Conservation (phyloP, 352 stramenopile species). For the Halophytophthora polymorphica region DNA sequence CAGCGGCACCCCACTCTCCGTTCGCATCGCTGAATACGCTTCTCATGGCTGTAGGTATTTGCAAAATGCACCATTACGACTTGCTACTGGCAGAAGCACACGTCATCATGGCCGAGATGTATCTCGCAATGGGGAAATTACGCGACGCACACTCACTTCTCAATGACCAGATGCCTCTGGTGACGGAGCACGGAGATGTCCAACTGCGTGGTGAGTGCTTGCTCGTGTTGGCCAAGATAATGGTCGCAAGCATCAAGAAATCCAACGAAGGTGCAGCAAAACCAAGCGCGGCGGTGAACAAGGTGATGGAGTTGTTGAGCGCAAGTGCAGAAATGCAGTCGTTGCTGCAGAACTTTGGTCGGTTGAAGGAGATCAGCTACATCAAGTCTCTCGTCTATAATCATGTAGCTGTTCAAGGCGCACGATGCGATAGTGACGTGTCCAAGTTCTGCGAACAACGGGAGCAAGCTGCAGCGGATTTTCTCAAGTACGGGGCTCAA, state of each 20-base stretch:
- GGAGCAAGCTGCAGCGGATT: constrained; percentile 23
- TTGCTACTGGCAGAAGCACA: constrained; percentile 58
- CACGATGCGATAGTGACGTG: constrained; percentile 9
- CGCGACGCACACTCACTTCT: constrained; percentile 45
- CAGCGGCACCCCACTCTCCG: constrained; percentile 36
- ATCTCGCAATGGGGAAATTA: constrained; percentile 53
- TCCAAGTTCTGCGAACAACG: constrained; percentile 11
- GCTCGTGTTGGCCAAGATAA: constrained; percentile 53
- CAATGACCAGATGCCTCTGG: constrained; percentile 55
- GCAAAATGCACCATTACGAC: constrained; percentile 47
- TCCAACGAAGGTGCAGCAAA: constrained; percentile 16
- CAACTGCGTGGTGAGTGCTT: constrained; percentile 52
- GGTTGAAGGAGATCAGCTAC: constrained; percentile 41
- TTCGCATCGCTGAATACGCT: constrained; percentile 44
- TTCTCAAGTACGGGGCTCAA: constrained; percentile 25
- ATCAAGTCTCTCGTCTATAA: constrained; percentile 40
- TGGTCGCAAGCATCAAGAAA: constrained; percentile 31
- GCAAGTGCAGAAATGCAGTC: constrained; percentile 31
- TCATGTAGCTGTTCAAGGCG: constrained; percentile 24
- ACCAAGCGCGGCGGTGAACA: constrained; percentile 1
- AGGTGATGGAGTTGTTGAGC: constrained; percentile 25
- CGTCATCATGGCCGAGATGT: constrained; percentile 58
- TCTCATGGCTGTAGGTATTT: constrained; percentile 48
- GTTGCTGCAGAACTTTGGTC: constrained; percentile 30
- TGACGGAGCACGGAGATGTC: constrained; percentile 64